Conservation (phyloP, 257 asterid species). For the Nicotiana noctiflora region DNA sequence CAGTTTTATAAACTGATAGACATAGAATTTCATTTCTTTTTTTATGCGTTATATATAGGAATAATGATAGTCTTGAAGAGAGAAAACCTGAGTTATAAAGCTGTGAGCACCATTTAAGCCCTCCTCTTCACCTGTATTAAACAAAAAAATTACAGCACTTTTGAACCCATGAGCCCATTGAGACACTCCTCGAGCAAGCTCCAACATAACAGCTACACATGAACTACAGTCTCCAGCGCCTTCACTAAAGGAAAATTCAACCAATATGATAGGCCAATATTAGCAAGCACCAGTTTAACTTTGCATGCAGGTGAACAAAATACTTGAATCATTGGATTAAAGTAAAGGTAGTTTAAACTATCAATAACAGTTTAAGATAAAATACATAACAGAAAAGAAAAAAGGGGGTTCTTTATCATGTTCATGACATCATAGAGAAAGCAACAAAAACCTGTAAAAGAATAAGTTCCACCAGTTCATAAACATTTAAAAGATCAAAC, state of each 20-base stretch:
- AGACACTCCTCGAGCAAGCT: slow-evolving; percentile 96
- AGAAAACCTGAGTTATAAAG: slow-evolving; percentile 84
- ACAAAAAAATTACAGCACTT: slow-evolving; percentile 73
- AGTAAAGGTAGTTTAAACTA: background rate
- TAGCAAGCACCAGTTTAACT: background rate
- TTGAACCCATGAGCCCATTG: slow-evolving; percentile 99
- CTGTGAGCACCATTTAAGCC: slow-evolving; percentile 98
- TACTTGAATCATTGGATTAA: background rate
- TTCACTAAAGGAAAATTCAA: slow-evolving; percentile 43
- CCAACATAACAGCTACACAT: slow-evolving; percentile 92
- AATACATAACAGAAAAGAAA: background rate
- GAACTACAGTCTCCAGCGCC: slow-evolving; percentile 99
- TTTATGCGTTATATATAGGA: background rate
- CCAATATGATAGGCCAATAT: background rate
- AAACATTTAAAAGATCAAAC: background rate
- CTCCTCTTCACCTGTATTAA: slow-evolving; percentile 97
- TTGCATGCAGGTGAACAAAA: background rate
- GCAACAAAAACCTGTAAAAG: background rate
- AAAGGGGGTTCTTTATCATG: background rate
- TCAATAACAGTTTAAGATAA: background rate
- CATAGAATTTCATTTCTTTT: no score
- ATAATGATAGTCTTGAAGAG: background rate
- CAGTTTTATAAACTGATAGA: background rate
- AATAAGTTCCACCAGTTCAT: background rate
- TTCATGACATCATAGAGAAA: background rate